Evolutionary conservation across 2,329 filamentous ascomycete species (phyloP).

Genomic region (Akanthomyces dipterigenus): DNA sequence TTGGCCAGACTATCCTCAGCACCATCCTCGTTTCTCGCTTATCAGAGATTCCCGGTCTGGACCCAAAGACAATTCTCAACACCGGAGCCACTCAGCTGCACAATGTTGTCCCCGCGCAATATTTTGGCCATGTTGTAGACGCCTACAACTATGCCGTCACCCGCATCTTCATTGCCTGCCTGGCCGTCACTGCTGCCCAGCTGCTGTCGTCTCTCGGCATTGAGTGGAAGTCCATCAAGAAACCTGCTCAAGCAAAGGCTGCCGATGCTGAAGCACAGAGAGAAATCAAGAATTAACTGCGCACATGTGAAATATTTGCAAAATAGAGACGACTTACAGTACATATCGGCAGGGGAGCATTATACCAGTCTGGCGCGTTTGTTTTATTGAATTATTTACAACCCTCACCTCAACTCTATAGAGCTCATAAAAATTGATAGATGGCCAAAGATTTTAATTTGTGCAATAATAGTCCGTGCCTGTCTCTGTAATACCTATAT

Average conservation of each 20-base stretch:
- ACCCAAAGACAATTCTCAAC: constrained; percentile 35
- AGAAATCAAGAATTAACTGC: neutral
- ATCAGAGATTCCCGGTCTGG: constrained; percentile 34
- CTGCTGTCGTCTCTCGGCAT: constrained; percentile 53
- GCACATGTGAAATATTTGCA: neutral
- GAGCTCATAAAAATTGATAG: neutral
- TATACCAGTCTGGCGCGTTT: neutral
- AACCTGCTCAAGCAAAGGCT: constrained; percentile 20
- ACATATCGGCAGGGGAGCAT: neutral
- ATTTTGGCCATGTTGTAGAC: constrained; percentile 44
- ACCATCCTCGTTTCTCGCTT: constrained; percentile 36
- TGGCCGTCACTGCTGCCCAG: constrained; percentile 48
- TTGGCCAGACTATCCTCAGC: constrained; percentile 48
- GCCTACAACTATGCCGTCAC: constrained; percentile 62
- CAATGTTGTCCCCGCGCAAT: constrained; percentile 40
- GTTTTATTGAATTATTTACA: neutral
- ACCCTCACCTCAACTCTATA: constrained; percentile 1
- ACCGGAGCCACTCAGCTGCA: constrained; percentile 56
- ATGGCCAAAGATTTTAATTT: neutral
- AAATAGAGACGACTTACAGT: neutral
- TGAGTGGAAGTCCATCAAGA: constrained; percentile 64
- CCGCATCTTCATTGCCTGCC: constrained; percentile 54
- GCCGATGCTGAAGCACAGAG: constrained; percentile 3
- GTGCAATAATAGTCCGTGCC: neutral
- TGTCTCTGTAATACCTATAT: neutral